Percentiles rank a stretch among this genome's conserved stretches.
phyloP scores from a whole-genome alignment of 2,329 filamentous ascomycete genomes.

The Periconia sp. region DNA sequence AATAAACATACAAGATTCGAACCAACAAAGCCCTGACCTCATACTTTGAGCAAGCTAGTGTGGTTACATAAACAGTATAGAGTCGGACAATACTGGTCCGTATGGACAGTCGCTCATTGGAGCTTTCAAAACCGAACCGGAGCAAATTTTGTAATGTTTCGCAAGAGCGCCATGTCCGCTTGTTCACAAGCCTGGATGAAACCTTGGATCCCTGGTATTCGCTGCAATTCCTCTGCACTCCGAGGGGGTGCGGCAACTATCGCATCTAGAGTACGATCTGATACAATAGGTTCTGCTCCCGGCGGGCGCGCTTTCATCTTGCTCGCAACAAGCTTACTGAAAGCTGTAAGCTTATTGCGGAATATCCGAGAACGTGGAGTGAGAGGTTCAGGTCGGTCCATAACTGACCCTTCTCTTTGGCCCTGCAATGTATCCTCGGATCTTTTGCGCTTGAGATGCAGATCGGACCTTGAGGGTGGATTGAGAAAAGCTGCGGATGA shows the following conservation, averaged over 20 bases:
- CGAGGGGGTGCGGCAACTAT: slow-evolving; percentile 25
- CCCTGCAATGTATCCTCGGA: slow-evolving; percentile 1
- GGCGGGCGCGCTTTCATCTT: slow-evolving; percentile 15
- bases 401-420: background rate
- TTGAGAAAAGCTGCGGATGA: slow-evolving; percentile 24
- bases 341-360: slow-evolving; percentile 35
- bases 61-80: too few species aligned
- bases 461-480: slow-evolving; percentile 8
- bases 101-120: too few species aligned
- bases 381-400: slow-evolving; percentile 1
- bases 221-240: slow-evolving; percentile 29
- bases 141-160: slow-evolving; percentile 33
- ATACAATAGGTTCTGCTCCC: slow-evolving; percentile 21
- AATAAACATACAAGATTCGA: too few species aligned
- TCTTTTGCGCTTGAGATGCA: slow-evolving; percentile 35
- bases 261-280: slow-evolving; percentile 24
- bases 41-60: too few species aligned
- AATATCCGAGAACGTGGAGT: slow-evolving; percentile 21
- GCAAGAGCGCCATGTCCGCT: slow-evolving; percentile 28
- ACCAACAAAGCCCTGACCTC: too few species aligned
- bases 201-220: slow-evolving; percentile 29
- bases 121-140: slow-evolving; percentile 6
- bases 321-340: slow-evolving; percentile 32
- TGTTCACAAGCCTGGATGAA: slow-evolving; percentile 29
- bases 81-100: too few species aligned